Evolutionary conservation across 768 basidiomycete genomes (phyloP), one percentile per base, ranked within the genome.

Genomic region (Suillus discolor): DNA sequence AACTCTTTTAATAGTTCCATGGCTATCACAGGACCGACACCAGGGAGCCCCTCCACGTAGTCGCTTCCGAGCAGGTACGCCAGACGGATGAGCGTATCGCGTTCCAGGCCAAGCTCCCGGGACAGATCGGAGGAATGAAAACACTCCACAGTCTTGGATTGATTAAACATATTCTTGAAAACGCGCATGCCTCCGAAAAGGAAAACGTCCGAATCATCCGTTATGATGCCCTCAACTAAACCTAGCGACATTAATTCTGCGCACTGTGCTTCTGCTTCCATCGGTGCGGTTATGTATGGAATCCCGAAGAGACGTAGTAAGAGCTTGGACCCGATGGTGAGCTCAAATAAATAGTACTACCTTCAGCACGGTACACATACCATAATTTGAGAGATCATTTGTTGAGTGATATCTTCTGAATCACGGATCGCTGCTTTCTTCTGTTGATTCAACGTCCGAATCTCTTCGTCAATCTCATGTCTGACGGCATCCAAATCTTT

Each of bases 101-200:
- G 85, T 59, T 93, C 90, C 28, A 99, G 81, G 6, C 93, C 91
- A 12, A 99, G 83, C 75, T 99, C 97, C 51, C 96, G 85, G 45
- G 84, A 85, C 59, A 99, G 84, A 74, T 99, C 97, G 6, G 87
- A 77, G 2, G 88, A 79, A 42, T 97, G 81, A 82, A 97, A 99
- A 74, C 95, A 96, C 78, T 99, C 97, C 63, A 98, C 97, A 4
- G 96, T 98, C 82, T 99, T 98, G 57, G 93, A 92, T 77, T 99
- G 97, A 75, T 99, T 98, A 82, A 99, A 99, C 92, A 99, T 97
- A 76, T 99, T 99, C 79, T 97, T 97, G 85, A 92, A 97, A 23
- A 99, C 94, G n/a, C 95, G 90, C 69, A 86, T 79, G 28, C 94
- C 97, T 39, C 97, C 97, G 70, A 99, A 99, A 59, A 99, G 89